Conservation (phyloP, 768 basidiomycete genomes). For the Cantharellus cinnabarinus region DNA sequence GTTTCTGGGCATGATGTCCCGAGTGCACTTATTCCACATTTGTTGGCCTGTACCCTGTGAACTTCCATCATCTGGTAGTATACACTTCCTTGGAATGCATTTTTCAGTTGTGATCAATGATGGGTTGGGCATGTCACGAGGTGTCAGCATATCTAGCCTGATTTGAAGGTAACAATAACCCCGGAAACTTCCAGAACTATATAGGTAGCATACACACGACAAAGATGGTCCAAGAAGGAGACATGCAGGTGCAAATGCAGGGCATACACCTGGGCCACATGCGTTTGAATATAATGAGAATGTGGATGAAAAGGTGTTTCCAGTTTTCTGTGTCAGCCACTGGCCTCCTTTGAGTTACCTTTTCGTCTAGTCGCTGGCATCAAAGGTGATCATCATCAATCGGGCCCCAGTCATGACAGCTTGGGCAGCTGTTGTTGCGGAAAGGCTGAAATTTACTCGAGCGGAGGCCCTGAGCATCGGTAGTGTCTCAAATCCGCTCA, state of each 20-base stretch:
- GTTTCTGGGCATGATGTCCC: no score
- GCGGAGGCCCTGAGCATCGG: constrained; percentile 88
- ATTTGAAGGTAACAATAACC: no score
- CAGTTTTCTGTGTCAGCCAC: background rate
- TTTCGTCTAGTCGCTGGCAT: constrained; percentile 29
- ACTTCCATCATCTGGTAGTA: no score
- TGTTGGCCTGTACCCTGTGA: no score
- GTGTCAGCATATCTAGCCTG: no score
- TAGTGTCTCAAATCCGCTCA: constrained; percentile 14
- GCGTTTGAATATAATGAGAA: constrained; percentile 49
- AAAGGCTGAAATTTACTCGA: constrained; percentile 64
- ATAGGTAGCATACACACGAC: no score
- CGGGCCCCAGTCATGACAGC: constrained; percentile 89
- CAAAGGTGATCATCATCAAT: constrained; percentile 52
- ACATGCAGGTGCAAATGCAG: constrained; percentile 20
- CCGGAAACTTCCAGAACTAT: no score
- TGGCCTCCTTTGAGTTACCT: background rate
- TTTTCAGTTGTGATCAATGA: no score
- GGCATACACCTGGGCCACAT: no score
- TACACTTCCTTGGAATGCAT: no score
- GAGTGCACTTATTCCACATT: no score
- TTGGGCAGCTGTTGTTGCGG: constrained; percentile 77
- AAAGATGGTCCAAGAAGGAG: constrained; percentile 43
- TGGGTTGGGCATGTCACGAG: no score
- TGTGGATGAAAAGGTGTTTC: constrained; percentile 40